Conservation (phyloP, 2,329 filamentous ascomycete species). For the Exophiala sp. region DNA sequence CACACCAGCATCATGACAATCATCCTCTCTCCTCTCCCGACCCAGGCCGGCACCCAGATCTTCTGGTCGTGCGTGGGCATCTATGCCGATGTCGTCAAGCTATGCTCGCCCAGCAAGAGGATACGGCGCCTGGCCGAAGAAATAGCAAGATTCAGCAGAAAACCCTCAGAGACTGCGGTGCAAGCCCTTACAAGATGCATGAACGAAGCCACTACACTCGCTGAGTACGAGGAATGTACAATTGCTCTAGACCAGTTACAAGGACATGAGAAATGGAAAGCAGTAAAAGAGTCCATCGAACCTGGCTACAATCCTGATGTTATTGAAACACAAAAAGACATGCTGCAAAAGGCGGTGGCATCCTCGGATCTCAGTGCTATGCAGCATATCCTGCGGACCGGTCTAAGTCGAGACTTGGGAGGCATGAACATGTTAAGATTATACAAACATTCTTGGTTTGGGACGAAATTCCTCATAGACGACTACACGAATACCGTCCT, state of each 20-base stretch:
- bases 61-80: slow-evolving; percentile 23
- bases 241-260: slow-evolving; percentile 74
- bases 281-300: slow-evolving; percentile 53
- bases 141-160: slow-evolving; percentile 21
- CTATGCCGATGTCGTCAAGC: slow-evolving; percentile 22
- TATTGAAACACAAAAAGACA: slow-evolving; percentile 64
- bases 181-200: slow-evolving; percentile 14
- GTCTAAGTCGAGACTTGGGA: slow-evolving; percentile 74
- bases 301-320: slow-evolving; percentile 69
- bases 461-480: slow-evolving; percentile 84
- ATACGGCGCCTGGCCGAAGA: slow-evolving; percentile 19
- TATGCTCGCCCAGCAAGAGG: slow-evolving; percentile 21
- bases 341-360: slow-evolving; percentile 70
- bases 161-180: slow-evolving; percentile 14
- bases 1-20: slow-evolving; percentile 60
- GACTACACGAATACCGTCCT: slow-evolving; percentile 77
- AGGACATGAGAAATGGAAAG: slow-evolving; percentile 78
- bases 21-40: slow-evolving; percentile 54
- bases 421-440: slow-evolving; percentile 80
- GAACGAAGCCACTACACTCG: slow-evolving; percentile 61
- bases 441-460: slow-evolving; percentile 79
- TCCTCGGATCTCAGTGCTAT: slow-evolving; percentile 71
- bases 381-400: slow-evolving; percentile 76
- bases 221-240: slow-evolving; percentile 73
- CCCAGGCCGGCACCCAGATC: slow-evolving; percentile 6